Base-by-base conservation (phyloP, 78 protist species). In the Blattamonas nauphoetae region DNA sequence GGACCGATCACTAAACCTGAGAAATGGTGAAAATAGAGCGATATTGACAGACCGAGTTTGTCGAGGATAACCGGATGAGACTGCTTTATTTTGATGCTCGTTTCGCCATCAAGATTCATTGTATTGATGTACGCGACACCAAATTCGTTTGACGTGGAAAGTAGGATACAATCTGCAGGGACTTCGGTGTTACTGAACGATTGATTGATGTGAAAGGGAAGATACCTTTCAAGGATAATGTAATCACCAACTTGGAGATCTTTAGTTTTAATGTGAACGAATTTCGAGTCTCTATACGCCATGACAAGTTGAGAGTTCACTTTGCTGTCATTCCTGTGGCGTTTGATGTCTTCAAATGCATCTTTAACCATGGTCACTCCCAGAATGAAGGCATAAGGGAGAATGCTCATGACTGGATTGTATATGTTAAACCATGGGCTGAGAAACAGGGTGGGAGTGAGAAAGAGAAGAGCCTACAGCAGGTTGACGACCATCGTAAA, bases 121-220 rank as follows among this genome's bases (percentile, higher is more conserved):
- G 99, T 97, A 64, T 97, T 97, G 33, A 97, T 81, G 86, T 93
- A 95, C 63, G 95, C 93, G 36, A 89, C 64, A 38, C 96, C 97
- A 41, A 93, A 92, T 42, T 77, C 90, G 29, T 86, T 89, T 2
- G 92, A 42, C 11, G 93, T 35, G 36, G 91, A 71, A 32, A 96
- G 38, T 36, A 94, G 42, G 0, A 96, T 89, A 29, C 91, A 55
- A 81, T 96, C 98, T 1, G 96, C 98, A 2, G 97, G 97, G 79
- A 94, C 1, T 2, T 83, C 64, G 21, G 11, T 21, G 21, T 55
- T 55, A 29, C 71, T 55, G 71, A 55, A 29, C 11, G 21, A 29
- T 55, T 55, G 21, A 55, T 29, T 55, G 21, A 29, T 55, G 11
- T 21, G 21, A 11, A 11, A 89, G 45, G 84, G 82, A 45, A 82